Percentiles rank a stretch among this genome's conserved stretches.
These are phyloP conservation scores for Endoconidiophora laricicola DNA, from an alignment of 2,329 filamentous ascomycete genomes.

Conservation along the genomic window DNA sequence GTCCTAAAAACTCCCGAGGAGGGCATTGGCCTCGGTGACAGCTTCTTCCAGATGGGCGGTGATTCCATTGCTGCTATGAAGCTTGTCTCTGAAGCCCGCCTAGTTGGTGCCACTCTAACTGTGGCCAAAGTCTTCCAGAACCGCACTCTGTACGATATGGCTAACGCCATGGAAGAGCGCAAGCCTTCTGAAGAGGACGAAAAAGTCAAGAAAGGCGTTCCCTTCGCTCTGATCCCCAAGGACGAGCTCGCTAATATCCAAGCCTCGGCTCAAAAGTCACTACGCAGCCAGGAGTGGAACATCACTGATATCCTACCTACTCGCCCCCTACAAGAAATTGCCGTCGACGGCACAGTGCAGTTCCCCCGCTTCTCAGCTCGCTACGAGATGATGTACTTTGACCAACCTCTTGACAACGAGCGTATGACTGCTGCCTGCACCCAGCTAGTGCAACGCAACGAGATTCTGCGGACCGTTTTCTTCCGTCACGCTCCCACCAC, in stretches of 20 bases:
- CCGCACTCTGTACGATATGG: slow-evolving; percentile 34
- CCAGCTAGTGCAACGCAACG: slow-evolving; percentile 41
- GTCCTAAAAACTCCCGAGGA: slow-evolving; percentile 28
- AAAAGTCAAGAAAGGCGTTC: slow-evolving; percentile 18
- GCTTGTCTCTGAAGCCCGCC: slow-evolving; percentile 37
- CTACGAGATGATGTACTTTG: slow-evolving; percentile 49
- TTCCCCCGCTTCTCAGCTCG: slow-evolving; percentile 44
- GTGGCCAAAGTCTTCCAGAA: slow-evolving; percentile 40
- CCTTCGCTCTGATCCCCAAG: slow-evolving; percentile 29
- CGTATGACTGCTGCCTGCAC: slow-evolving; percentile 33
- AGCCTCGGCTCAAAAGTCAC: slow-evolving; percentile 31
- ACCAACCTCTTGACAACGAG: slow-evolving; percentile 30
- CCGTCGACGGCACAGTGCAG: slow-evolving; percentile 39
- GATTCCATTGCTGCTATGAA: slow-evolving; percentile 47
- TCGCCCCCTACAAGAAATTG: slow-evolving; percentile 41
- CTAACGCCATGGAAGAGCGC: slow-evolving; percentile 28
- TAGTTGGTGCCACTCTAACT: slow-evolving; percentile 30
- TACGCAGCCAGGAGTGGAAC: slow-evolving; percentile 33
- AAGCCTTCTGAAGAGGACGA: slow-evolving; percentile 13
- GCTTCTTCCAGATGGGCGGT: slow-evolving; percentile 44
- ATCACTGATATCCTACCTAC: slow-evolving; percentile 41
- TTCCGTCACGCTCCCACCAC: slow-evolving; percentile 21
- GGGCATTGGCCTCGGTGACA: slow-evolving; percentile 35
- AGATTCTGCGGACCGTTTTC: slow-evolving; percentile 51
- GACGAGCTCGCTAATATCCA: slow-evolving; percentile 18